These are phyloP conservation scores for Boletus sensibilis DNA, from an alignment of 768 basidiomycete genomes.

Conservation along the genomic window DNA sequence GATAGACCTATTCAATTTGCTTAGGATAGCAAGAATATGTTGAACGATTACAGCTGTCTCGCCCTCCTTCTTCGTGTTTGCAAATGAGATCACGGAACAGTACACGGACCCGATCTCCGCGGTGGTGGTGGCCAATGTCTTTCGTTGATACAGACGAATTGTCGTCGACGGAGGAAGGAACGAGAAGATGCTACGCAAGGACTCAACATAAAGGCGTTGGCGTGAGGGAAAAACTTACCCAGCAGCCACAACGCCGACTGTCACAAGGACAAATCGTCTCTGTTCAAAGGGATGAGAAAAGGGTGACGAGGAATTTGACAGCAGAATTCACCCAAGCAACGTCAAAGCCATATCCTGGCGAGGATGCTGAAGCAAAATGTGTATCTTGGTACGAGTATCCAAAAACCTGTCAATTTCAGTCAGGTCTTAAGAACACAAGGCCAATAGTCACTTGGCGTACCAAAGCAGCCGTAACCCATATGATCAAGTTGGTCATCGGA, in stretches of 20 bases:
- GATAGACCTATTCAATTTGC: slow-evolving; percentile 65
- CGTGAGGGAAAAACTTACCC: slow-evolving; percentile 46
- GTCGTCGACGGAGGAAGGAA: slow-evolving; percentile 75
- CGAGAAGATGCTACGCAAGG: slow-evolving; percentile 53
- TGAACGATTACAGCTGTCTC: slow-evolving; percentile 57
- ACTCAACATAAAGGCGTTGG: slow-evolving; percentile 1
- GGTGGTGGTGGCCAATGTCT: slow-evolving; percentile 64
- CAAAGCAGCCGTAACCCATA: slow-evolving; percentile 60
- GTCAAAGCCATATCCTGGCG: slow-evolving; percentile 56
- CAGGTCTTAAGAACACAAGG: not conserved
- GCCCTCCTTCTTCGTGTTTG: slow-evolving; percentile 50
- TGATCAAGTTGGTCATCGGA: slow-evolving; percentile 69
- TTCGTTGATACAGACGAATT: slow-evolving; percentile 70
- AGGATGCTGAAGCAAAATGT: slow-evolving; percentile 45
- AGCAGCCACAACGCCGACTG: slow-evolving; percentile 70
- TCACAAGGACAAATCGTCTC: slow-evolving; percentile 69
- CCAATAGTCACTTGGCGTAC: slow-evolving; percentile 37
- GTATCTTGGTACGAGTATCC: slow-evolving; percentile 74
- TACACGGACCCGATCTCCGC: slow-evolving; percentile 68
- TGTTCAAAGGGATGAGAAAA: slow-evolving; percentile 22
- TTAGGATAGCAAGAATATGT: slow-evolving; percentile 69
- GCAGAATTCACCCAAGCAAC: slow-evolving; percentile 66
- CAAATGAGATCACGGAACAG: slow-evolving; percentile 74
- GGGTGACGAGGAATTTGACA: not conserved
- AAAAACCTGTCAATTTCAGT: slow-evolving; percentile 45